These are phyloP conservation scores for Penicillium sp. DNA, from an alignment of 2,329 filamentous ascomycete genomes.

Conservation along the genomic window DNA sequence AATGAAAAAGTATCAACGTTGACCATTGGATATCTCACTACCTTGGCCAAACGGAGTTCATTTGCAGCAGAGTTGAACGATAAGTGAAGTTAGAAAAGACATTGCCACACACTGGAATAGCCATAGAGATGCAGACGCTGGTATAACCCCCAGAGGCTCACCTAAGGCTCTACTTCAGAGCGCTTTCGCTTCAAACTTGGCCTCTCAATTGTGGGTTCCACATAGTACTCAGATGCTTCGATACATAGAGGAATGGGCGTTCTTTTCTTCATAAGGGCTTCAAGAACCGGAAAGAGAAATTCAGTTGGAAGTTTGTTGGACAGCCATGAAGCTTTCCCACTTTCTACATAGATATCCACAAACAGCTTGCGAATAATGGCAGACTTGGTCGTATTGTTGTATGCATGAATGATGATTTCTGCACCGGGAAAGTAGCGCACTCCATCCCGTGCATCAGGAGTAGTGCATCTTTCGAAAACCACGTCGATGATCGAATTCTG, in stretches of 20 bases:
- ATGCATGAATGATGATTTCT: neutral
- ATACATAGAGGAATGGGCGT: too few species aligned
- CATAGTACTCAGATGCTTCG: neutral
- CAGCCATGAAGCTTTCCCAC: neutral
- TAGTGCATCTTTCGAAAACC: neutral
- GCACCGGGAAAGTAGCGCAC: rapidly evolving
- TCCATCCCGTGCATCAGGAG: neutral
- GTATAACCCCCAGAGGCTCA: neutral
- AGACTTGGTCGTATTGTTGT: neutral
- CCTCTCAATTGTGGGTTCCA: neutral
- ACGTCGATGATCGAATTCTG: neutral
- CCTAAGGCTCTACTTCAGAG: neutral
- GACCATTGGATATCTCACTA: neutral
- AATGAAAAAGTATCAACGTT: neutral
- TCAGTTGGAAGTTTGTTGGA: neutral
- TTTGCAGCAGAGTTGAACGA: neutral
- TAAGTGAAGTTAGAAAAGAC: neutral
- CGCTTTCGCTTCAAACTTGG: neutral
- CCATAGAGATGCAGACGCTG: neutral
- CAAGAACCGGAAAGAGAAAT: neutral
- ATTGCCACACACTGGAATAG: neutral
- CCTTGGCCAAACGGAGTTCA: neutral
- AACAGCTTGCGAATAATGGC: neutral
- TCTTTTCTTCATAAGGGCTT: neutral
- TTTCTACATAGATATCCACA: neutral